phyloP scores from a whole-genome alignment of 2,329 filamentous ascomycete genomes.

The Camptophora hylomeconis region DNA sequence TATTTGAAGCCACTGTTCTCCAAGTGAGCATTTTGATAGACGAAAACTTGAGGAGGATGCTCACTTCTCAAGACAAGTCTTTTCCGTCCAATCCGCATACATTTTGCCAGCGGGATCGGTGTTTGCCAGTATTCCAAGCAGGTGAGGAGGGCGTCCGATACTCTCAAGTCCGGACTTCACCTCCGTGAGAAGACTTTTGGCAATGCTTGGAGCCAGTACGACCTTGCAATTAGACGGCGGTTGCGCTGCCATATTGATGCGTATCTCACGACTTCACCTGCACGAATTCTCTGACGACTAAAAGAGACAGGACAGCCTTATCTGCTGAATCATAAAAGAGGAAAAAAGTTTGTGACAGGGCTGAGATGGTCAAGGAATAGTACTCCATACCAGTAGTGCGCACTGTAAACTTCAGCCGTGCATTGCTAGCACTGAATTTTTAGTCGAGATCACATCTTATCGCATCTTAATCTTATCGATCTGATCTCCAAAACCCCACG shows the following conservation, averaged over 20 bases:
- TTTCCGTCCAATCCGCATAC: slow-evolving; percentile 95
- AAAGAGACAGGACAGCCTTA: too few relatives aligned
- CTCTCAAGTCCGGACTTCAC: slow-evolving; percentile 62
- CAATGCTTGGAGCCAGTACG: slow-evolving; percentile 75
- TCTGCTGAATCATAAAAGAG: too few relatives aligned
- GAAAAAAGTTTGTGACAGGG: too few relatives aligned
- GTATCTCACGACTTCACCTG: too few relatives aligned
- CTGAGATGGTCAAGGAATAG: too few relatives aligned
- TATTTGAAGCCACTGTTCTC: slow-evolving; percentile 69
- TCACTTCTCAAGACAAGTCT: slow-evolving; percentile 93
- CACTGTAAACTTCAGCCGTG: too few relatives aligned
- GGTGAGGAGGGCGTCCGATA: slow-evolving; percentile 54
- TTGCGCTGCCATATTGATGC: slow-evolving; percentile 9
- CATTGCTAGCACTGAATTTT: too few relatives aligned
- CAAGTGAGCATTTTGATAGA: slow-evolving; percentile 1
- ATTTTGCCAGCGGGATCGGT: slow-evolving; percentile 78
- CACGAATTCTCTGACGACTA: too few relatives aligned
- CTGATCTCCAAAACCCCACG: too few relatives aligned
- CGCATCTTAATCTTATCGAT: too few relatives aligned
- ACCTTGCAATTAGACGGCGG: slow-evolving; percentile 58
- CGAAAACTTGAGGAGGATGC: slow-evolving; percentile 21
- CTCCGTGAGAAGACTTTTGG: slow-evolving; percentile 66
- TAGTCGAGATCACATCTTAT: too few relatives aligned
- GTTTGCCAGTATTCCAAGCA: slow-evolving; percentile 88
- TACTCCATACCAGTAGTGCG: too few relatives aligned